Evolutionary conservation across 176 grass and related monocot species (phyloP).

Genomic region (Raddia guianensis): DNA sequence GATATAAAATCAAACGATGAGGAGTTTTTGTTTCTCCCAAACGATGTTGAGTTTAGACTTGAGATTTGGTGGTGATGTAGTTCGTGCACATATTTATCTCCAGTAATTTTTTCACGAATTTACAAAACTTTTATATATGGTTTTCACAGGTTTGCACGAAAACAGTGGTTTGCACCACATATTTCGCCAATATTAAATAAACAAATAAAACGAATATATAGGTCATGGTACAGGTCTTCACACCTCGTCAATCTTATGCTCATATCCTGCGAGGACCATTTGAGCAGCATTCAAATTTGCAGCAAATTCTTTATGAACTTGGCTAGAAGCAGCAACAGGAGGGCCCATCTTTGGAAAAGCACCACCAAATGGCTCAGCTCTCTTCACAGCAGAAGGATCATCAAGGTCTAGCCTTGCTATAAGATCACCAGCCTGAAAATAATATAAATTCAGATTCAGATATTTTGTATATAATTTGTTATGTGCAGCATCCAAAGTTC

Average conservation of each 20-base stretch:
- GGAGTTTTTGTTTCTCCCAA: no score
- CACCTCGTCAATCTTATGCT: conserved; percentile 72
- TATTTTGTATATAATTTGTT: conserved; percentile 22
- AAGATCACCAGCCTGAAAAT: conserved; percentile 83
- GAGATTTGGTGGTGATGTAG: no score
- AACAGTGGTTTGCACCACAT: no score
- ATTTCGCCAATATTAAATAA: neutral
- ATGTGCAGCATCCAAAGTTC: conserved; percentile 16
- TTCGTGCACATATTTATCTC: no score
- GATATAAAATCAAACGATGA: conserved; percentile 18
- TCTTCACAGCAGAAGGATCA: conserved; percentile 90
- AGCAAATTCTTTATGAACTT: conserved; percentile 87
- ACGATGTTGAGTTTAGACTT: no score
- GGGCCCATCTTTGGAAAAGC: conserved; percentile 68
- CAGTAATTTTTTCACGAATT: no score
- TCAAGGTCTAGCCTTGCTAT: conserved; percentile 96
- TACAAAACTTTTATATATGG: no score
- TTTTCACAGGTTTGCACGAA: no score
- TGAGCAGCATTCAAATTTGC: conserved; percentile 76
- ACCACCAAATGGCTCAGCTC: conserved; percentile 79
- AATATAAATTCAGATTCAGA: conserved; percentile 20
- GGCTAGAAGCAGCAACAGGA: conserved; percentile 72
- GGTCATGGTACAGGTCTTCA: conserved; percentile 1
- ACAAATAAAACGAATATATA: neutral
- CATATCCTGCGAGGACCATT: conserved; percentile 98